These are phyloP conservation scores for Monosporascus sp. DNA, from an alignment of 2,329 filamentous ascomycete species.

Conservation along the genomic window DNA sequence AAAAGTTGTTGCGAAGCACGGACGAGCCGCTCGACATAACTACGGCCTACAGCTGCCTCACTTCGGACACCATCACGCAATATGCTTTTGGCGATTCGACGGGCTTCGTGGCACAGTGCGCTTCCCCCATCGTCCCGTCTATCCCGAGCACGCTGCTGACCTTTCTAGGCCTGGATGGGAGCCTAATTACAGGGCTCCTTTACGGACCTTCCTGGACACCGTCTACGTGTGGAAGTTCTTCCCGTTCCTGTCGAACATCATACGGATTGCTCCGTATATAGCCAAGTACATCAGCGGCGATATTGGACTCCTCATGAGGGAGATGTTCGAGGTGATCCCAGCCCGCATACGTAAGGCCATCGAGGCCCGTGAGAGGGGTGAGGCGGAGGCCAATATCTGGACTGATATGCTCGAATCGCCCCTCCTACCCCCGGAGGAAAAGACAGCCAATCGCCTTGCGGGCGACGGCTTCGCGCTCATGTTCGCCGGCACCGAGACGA, in stretches of 20 bases:
- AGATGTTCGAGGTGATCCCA: conserved; percentile 12
- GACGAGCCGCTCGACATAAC: conserved; percentile 18
- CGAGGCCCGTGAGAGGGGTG: conserved; percentile 27
- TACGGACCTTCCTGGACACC: conserved; percentile 15
- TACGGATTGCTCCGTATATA: conserved; percentile 10
- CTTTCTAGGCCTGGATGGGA: conserved; percentile 15
- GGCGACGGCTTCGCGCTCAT: conserved; percentile 35
- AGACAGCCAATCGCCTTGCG: conserved; percentile 26
- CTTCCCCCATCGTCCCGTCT: no score
- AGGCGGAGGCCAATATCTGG: conserved; percentile 25
- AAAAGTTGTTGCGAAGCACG: conserved; percentile 26
- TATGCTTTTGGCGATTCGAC: conserved; percentile 20
- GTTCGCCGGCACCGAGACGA: conserved; percentile 35
- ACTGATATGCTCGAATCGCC: conserved; percentile 26
- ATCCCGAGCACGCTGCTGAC: no score
- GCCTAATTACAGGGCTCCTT: conserved; percentile 17
- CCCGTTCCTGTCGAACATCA: conserved; percentile 12
- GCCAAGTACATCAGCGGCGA: conserved; percentile 15
- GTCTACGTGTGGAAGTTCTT: conserved; percentile 18
- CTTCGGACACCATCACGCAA: conserved; percentile 15
- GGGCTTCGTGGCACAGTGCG: conserved; percentile 11
- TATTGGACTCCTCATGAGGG: conserved; percentile 4
- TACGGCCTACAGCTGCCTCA: conserved; percentile 13
- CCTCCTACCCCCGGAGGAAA: conserved; percentile 31
- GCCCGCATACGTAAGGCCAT: conserved; percentile 24